Evolutionary conservation across 345 rosid genomes (phyloP).

Genomic region (Citrus maxima): DNA sequence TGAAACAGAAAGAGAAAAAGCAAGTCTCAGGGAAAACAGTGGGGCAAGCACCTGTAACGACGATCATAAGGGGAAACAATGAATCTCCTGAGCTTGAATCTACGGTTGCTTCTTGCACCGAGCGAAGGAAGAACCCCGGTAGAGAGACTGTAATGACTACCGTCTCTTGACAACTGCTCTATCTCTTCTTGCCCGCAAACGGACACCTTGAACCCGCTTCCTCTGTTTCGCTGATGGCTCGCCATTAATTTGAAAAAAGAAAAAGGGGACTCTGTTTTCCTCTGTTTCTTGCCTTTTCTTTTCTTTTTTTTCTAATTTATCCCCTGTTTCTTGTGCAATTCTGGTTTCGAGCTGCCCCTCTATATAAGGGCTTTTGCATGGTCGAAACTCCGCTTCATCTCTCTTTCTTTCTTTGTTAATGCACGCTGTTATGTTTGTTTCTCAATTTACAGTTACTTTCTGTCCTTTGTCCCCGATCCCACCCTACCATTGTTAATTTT

Average conservation of each 20-base stretch:
- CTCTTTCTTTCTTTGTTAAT: not conserved
- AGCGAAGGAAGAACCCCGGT: constrained; percentile 87
- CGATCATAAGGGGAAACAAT: constrained; percentile 79
- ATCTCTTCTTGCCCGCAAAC: constrained; percentile 61
- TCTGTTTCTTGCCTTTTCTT: not conserved
- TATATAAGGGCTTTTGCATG: not conserved
- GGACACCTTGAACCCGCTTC: constrained; percentile 40
- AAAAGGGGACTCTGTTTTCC: not conserved
- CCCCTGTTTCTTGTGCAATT: too few relatives aligned
- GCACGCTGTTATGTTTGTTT: not conserved
- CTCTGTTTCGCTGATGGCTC: constrained; percentile 19
- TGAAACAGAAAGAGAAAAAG: not conserved
- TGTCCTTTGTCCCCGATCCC: not conserved
- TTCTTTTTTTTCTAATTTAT: not conserved
- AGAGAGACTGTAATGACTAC: constrained; percentile 84
- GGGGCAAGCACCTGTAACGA: constrained; percentile 60
- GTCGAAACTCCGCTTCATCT: not conserved
- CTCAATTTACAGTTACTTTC: not conserved
- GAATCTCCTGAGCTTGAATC: constrained; percentile 59
- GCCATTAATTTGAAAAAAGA: constrained; percentile 7
- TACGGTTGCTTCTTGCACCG: constrained; percentile 81
- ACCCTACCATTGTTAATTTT: not conserved
- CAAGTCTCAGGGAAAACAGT: not conserved
- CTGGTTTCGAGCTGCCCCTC: not conserved
- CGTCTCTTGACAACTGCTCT: constrained; percentile 75